A percentile compares a stretch with the other conserved stretches of the same genome.
These are phyloP conservation scores for Fusarium azukiicola DNA, from an alignment of 2,329 filamentous ascomycete species.

Conservation along the genomic window DNA sequence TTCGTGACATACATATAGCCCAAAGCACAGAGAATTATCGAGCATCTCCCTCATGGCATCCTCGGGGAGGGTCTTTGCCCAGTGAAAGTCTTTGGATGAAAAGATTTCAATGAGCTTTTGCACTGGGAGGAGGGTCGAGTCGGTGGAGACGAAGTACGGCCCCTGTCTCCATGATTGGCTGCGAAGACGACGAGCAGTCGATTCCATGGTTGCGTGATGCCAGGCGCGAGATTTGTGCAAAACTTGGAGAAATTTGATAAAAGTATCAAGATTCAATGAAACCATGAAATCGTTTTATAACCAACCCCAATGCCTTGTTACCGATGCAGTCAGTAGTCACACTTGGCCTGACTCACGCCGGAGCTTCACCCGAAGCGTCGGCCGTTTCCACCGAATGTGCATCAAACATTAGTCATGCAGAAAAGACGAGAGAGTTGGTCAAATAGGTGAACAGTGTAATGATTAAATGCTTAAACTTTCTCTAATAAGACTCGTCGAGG, in stretches of 20 bases:
- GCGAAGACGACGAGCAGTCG: neutral
- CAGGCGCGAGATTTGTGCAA: neutral
- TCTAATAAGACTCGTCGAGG: too few species aligned
- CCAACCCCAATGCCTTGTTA: neutral
- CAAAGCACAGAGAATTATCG: slow-evolving; percentile 77
- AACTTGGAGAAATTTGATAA: too few species aligned
- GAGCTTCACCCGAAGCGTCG: neutral
- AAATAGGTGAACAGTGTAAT: too few species aligned
- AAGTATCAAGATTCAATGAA: too few species aligned
- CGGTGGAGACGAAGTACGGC: slow-evolving; percentile 77
- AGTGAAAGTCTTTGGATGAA: slow-evolving; percentile 74
- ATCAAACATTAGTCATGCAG: neutral
- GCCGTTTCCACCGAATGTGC: neutral
- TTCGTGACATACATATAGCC: slow-evolving; percentile 67
- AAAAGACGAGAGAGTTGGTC: too few species aligned
- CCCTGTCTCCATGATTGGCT: slow-evolving; percentile 64
- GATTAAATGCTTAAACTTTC: too few species aligned
- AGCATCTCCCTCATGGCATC: slow-evolving; percentile 69
- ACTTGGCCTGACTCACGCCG: neutral
- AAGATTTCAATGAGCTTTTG: slow-evolving; percentile 72
- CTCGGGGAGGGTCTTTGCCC: slow-evolving; percentile 72
- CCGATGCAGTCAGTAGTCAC: neutral
- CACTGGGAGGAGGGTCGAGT: slow-evolving; percentile 71
- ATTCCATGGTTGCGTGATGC: neutral
- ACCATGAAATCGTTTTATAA: neutral